These are phyloP conservation scores for Phytopythium mirpurense DNA, from an alignment of 352 stramenopile species.

Conservation along the genomic window DNA sequence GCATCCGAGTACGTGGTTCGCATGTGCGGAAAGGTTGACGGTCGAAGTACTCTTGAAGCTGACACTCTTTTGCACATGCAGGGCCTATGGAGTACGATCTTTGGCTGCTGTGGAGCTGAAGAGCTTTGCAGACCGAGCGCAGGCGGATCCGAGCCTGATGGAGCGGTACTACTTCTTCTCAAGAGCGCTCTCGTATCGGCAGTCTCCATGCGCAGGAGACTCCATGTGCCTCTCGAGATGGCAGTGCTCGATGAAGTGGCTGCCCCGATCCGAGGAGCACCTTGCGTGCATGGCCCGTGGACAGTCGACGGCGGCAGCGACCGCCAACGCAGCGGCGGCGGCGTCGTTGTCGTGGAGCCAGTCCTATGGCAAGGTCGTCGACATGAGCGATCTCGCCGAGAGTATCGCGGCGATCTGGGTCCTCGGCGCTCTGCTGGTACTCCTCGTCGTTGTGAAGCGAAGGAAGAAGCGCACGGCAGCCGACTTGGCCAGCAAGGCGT, in stretches of 20 bases:
- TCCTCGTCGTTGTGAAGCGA: neutral
- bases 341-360: neutral
- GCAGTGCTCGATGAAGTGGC: constrained; percentile 70
- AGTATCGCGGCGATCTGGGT: constrained; percentile 2
- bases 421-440: neutral
- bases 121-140: constrained; percentile 33
- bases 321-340: neutral
- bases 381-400: constrained; percentile 1
- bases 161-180: constrained; percentile 75
- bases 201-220: constrained; percentile 29
- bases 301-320: neutral
- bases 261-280: neutral
- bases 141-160: constrained; percentile 31
- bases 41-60: no score
- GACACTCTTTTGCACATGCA: neutral
- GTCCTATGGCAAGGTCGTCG: constrained; percentile 4
- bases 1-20: constrained; percentile 21
- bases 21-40: no score
- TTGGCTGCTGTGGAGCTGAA: constrained; percentile 33
- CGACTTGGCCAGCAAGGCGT: neutral
- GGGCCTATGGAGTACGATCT: constrained; percentile 37
- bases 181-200: constrained; percentile 50
- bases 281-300: constrained; percentile 2
- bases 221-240: constrained; percentile 48
- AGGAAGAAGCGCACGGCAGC: neutral